Percentiles rank a stretch among this genome's conserved stretches.
phyloP scores from a whole-genome alignment of 1,284 basidiomycete genomes.

The Anthracocystis walkeri region DNA sequence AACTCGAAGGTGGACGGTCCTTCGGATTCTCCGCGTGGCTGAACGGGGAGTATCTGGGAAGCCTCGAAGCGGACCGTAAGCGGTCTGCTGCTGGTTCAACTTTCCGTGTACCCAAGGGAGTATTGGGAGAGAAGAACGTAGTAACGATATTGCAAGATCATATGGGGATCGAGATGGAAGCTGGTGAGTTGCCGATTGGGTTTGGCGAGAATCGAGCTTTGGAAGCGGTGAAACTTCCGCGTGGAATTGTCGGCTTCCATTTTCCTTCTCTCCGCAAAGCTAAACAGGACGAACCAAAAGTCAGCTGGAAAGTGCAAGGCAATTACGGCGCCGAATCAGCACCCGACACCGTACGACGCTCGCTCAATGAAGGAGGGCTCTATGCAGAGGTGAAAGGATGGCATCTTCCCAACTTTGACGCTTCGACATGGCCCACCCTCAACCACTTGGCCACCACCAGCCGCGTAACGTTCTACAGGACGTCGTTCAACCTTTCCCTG shows the following conservation, averaged over 20 bases:
- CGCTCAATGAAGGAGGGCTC: constrained; percentile 83
- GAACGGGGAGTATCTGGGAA: constrained; percentile 79
- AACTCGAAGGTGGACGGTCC: constrained; percentile 80
- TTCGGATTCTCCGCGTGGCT: constrained; percentile 84
- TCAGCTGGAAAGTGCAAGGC: constrained; percentile 82
- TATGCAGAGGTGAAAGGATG: constrained; percentile 82
- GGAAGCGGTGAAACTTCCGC: constrained; percentile 76
- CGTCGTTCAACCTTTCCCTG: constrained; percentile 76
- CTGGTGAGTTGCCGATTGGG: constrained; percentile 45
- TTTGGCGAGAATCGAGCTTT: constrained; percentile 50
- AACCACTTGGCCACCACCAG: constrained; percentile 70
- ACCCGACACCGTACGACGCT: constrained; percentile 78
- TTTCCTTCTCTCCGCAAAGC: constrained; percentile 73
- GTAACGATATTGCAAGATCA: constrained; percentile 82
- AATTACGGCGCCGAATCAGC: constrained; percentile 82
- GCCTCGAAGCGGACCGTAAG: constrained; percentile 68
- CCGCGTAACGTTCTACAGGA: constrained; percentile 80
- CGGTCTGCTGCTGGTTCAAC: constrained; percentile 42
- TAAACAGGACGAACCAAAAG: constrained; percentile 67
- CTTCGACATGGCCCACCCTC: constrained; percentile 75
- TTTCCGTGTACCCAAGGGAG: constrained; percentile 73
- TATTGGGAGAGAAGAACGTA: constrained; percentile 75
- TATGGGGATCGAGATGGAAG: constrained; percentile 78
- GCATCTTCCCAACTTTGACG: constrained; percentile 82
- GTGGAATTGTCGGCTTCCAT: constrained; percentile 75